These are phyloP conservation scores for Linaria vulgaris DNA, from an alignment of 257 asterid genomes.

Conservation along the genomic window DNA sequence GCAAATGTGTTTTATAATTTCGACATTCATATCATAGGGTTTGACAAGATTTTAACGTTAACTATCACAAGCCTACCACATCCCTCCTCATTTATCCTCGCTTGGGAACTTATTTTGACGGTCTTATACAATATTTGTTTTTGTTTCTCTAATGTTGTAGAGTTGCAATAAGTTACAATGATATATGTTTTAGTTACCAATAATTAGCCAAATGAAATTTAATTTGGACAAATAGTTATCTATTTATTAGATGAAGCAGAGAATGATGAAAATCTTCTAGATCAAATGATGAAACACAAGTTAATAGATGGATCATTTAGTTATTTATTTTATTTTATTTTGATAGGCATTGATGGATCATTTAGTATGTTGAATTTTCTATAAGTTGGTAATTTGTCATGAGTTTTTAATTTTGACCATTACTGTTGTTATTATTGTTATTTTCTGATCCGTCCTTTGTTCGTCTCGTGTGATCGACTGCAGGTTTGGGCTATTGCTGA, in stretches of 20 bases:
- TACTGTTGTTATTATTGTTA: too few relatives aligned
- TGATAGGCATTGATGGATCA: slow-evolving; percentile 14
- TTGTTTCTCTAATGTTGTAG: not conserved
- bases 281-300: too few relatives aligned
- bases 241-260: not conserved
- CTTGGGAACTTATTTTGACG: not conserved
- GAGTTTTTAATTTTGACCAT: too few relatives aligned
- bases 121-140: not conserved
- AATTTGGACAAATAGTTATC: slow-evolving; percentile 2
- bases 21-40: too few relatives aligned
- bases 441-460: not conserved
- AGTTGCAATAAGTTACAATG: not conserved
- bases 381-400: not conserved
- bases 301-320: not conserved
- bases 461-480: slow-evolving; percentile 22
- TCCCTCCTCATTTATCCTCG: too few relatives aligned
- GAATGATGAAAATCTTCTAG: not conserved
- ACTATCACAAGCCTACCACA: too few relatives aligned
- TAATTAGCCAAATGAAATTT: not conserved
- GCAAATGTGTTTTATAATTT: not conserved
- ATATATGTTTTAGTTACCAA: not conserved
- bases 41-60: too few relatives aligned
- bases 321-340: too few relatives aligned
- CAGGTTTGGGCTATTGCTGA: slow-evolving; percentile 99
- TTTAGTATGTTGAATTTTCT: not conserved